Evolutionary conservation across 2,329 filamentous ascomycete genomes (phyloP).

Genomic region (Fusarium phyllophilum): DNA sequence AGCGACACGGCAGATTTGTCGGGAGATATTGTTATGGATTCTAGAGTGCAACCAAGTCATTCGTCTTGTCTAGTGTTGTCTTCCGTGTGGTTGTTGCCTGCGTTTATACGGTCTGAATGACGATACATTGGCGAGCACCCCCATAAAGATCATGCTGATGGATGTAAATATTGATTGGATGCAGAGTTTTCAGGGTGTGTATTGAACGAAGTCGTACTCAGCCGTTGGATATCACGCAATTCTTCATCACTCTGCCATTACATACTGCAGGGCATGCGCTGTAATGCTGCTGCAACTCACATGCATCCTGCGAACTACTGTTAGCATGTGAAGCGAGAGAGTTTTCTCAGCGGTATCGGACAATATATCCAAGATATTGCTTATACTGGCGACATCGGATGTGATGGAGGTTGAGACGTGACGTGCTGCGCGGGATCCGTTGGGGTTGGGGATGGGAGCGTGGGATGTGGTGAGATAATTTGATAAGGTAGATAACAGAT

Average conservation of each 20-base stretch:
- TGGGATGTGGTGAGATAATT: constrained; percentile 24
- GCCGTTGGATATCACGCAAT: constrained; percentile 11
- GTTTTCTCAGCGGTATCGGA: constrained; percentile 8
- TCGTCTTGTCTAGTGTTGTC: neutral
- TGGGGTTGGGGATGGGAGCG: constrained; percentile 14
- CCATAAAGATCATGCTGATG: neutral
- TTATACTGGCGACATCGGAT: constrained; percentile 15
- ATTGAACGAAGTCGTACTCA: neutral
- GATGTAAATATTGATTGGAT: neutral
- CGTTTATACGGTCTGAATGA: neutral
- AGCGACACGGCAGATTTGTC: neutral
- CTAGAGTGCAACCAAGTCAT: neutral
- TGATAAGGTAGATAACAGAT: constrained; percentile 17
- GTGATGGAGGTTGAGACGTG: neutral
- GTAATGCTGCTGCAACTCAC: neutral
- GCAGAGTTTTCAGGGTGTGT: neutral
- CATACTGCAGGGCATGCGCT: neutral
- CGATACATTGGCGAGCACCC: constrained; percentile 1
- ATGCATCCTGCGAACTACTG: constrained; percentile 4
- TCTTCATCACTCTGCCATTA: neutral
- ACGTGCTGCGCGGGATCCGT: constrained; percentile 7
- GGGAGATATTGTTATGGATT: neutral
- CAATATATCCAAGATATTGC: neutral
- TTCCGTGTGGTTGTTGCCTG: neutral
- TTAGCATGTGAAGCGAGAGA: constrained; percentile 7